Base-by-base conservation (phyloP, 352 stramenopile genomes). In the Pythium periplocum region DNA sequence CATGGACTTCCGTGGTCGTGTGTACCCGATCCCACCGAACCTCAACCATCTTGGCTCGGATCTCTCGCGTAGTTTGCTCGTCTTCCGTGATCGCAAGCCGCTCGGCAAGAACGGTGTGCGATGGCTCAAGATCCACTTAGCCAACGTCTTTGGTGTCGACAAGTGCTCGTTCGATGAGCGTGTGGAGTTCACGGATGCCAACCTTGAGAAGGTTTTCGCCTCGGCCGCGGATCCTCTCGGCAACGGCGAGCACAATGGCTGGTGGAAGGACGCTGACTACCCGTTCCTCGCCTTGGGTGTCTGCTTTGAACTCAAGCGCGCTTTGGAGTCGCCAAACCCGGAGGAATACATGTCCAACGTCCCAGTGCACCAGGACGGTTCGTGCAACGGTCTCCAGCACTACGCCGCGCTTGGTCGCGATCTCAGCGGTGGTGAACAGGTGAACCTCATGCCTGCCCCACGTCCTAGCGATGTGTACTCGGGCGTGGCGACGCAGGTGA, bases 331-430 rank as follows among this genome's bases (percentile, higher is more conserved):
- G n/a, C 89, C 83, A 4, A 78, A 98, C 75, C 96, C 93, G 4
- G 83, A 93, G 33, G 78, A 87, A 48, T 99, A 98, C 75, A 75
- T 94, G 70, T 99, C 90, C 33, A 93, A 91, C 49, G 77, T 99
- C 30, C 96, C 97, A 1, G 95, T 99, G 42, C 97, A 99, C 62
- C 90, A 98, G 61, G 97, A 99, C 64, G 96, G 97, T 6, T 98
- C 93, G 35, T 99, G 97, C 69, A 99, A 99, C 69, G 97, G 97
- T 1, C 77, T 99, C 43, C 97, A 99, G 78, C 97, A 99, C 71
- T 99, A 99, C 70, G 97, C 97, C 35, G 97, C 97, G 6, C 82
- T 99, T 6, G 97, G 97, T 35, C 86, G 96, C 47, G 98, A 99
- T 65, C 69, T 65, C 3, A 77, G 80, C 5, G 98, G 97, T 68